These are phyloP conservation scores for Spongospora subterranea DNA, from an alignment of 208 protist species.

Conservation along the genomic window DNA sequence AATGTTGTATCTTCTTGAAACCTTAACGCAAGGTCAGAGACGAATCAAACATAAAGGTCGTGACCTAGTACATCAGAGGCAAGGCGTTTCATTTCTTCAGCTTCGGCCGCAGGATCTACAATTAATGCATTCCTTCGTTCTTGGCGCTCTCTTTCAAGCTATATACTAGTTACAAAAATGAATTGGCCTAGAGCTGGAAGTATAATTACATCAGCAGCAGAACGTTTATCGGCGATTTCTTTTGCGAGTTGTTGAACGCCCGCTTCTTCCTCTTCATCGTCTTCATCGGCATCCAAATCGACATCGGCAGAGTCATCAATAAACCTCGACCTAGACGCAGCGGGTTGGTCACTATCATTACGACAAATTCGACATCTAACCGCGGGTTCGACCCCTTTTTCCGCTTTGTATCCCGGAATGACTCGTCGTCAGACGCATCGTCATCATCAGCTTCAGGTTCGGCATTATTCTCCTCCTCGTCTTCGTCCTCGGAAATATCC, in stretches of 20 bases:
- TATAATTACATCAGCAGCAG: background rate
- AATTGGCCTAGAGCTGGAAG: background rate
- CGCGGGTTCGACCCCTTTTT: background rate
- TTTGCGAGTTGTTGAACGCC: constrained; percentile 17
- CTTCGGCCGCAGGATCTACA: constrained; percentile 10
- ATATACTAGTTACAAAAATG: background rate
- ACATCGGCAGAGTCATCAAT: constrained; percentile 46
- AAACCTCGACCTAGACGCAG: background rate
- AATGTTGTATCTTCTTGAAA: background rate
- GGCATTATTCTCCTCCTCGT: constrained; percentile 8
- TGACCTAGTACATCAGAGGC: background rate
- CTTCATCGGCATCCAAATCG: constrained; percentile 53
- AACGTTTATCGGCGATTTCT: background rate
- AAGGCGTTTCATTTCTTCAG: constrained; percentile 47
- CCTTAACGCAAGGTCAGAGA: background rate
- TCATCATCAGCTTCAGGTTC: background rate
- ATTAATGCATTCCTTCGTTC: background rate
- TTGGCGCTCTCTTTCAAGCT: background rate
- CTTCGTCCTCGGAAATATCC: constrained; percentile 38
- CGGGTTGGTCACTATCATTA: background rate
- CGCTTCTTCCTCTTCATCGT: constrained; percentile 53
- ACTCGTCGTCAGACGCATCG: background rate
- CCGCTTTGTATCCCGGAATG: background rate
- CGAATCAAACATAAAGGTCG: background rate
- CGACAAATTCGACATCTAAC: background rate